phyloP scores from a whole-genome alignment of 176 grass and related monocot species.

The Avena eriantha region DNA sequence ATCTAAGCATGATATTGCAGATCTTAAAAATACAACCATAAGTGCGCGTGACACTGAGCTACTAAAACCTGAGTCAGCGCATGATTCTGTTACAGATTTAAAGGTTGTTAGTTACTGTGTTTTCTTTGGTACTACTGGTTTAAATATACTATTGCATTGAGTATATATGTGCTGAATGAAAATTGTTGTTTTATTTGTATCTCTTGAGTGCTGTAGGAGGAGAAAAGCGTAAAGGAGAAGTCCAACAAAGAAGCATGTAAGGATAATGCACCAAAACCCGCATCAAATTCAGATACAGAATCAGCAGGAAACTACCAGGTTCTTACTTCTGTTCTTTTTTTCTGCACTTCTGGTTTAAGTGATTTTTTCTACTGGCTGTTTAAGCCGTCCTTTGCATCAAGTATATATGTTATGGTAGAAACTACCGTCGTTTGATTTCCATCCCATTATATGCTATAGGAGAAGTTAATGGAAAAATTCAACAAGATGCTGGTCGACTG shows the following conservation, averaged over 20 bases:
- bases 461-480: background rate
- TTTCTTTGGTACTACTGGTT: background rate
- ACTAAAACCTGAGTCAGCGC: background rate
- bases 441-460: background rate
- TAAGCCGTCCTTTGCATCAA: background rate
- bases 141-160: background rate
- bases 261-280: background rate
- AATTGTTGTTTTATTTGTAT: background rate
- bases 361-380: background rate
- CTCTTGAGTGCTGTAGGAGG: background rate
- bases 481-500: background rate
- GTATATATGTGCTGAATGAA: background rate
- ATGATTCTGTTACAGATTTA: background rate
- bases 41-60: background rate
- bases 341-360: background rate
- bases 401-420: background rate
- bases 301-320: background rate
- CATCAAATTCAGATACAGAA: background rate
- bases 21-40: background rate
- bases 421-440: background rate
- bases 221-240: background rate
- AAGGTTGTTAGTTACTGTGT: background rate
- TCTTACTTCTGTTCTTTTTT: background rate
- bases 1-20: background rate
- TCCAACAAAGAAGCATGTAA: background rate